Evolutionary conservation across 257 asterid species (phyloP).

Genomic region (Solanum lignicaule): DNA sequence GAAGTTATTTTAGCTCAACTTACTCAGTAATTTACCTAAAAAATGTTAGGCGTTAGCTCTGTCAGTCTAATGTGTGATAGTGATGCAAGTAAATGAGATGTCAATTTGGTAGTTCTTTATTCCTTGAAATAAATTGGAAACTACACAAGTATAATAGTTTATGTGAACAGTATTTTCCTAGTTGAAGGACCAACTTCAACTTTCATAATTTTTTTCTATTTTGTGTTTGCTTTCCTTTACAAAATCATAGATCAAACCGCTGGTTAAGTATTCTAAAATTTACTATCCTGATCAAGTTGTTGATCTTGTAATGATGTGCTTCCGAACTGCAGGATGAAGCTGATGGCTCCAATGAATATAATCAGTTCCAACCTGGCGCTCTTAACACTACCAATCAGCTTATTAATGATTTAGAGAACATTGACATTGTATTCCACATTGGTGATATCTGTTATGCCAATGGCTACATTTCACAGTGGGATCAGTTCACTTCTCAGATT

Average conservation of each 20-base stretch:
- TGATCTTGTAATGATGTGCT: neutral
- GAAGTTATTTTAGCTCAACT: neutral
- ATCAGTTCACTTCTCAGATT: conserved; percentile 82
- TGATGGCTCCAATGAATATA: conserved; percentile 92
- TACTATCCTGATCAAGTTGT: neutral
- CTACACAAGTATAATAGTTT: neutral
- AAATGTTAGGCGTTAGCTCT: neutral
- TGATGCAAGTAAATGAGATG: neutral
- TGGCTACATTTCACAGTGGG: conserved; percentile 92
- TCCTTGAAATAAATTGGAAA: neutral
- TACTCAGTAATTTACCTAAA: neutral
- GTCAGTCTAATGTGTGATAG: neutral
- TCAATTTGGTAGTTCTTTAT: neutral
- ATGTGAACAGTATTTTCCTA: neutral
- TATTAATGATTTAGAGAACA: conserved; percentile 46
- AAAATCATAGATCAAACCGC: neutral
- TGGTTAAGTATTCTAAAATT: neutral
- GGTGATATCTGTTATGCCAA: conserved; percentile 83
- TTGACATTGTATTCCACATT: conserved; percentile 82
- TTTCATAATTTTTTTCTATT: neutral
- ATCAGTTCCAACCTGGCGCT: conserved; percentile 63
- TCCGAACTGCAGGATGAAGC: conserved; percentile 58
- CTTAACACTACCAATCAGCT: conserved; percentile 86
- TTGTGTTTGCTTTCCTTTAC: neutral
- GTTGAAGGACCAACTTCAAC: neutral